Base-by-base conservation (phyloP, 176 grass and related monocot species). In the Aegilops tauschii region DNA sequence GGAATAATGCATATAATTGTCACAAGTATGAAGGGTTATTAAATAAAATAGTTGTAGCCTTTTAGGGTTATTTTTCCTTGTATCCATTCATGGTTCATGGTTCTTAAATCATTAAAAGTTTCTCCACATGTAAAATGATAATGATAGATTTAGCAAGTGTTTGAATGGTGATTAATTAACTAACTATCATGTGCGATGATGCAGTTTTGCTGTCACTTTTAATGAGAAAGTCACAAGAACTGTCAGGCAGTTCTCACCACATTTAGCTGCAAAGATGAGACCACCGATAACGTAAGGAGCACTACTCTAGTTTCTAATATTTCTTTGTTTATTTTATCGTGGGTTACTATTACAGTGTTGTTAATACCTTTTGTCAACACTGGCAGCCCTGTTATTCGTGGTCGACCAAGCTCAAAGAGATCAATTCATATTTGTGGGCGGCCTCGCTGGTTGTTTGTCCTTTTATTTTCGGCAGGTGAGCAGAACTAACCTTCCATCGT, bases 351-450 rank as follows among this genome's bases (percentile, higher is more conserved):
- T 80, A 32, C 52, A 80, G 16, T 34, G 31, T n/a, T 76, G 31
- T 74, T 83, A 79, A 70, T 80, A 4, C 49, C 20, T 12, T 81
- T 83, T 84, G 17, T 28, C 23, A 64, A 82, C 13, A 64, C 79
- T 62, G 28, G 16, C 56, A 99, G 97, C 45, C 97, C 97, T 82
- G 97, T 99, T 92, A 69, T 97, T 88, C 97, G 90, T 47, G 94
- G 92, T 54, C 89, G 94, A 71, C 91, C 97, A 86, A 84, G 92
- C 65, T 82, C 88, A 21, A 99, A 93, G 86, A 91, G 97, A 76
- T 93, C 94, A n/a, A 99, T 99, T 88, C 94, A 99, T 88, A 99
- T 99, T 85, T 99, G 97, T 67, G 97, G 97, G 13, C 85, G 87
- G 50, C 97, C 94, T 89, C 97, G 97, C 56, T 97, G 93, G 85